Percentiles rank a stretch among this genome's conserved stretches.
phyloP scores from a whole-genome alignment of 2,329 filamentous ascomycete species.

The Blumeriella jaapii region DNA sequence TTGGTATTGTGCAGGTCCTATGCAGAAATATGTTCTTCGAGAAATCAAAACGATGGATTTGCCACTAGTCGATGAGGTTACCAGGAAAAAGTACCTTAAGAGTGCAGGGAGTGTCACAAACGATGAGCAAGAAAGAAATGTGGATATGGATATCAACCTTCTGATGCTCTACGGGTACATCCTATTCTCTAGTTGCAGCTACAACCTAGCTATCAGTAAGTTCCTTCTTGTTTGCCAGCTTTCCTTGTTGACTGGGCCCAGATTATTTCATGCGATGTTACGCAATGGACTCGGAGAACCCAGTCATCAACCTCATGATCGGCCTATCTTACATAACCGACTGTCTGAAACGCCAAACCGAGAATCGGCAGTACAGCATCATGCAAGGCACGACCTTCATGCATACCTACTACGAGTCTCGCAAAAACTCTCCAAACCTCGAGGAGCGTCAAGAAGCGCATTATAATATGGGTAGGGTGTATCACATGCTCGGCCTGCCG shows the following conservation, averaged over 20 bases:
- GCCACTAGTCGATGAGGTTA: conserved; percentile 41
- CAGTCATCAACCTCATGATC: conserved; percentile 69
- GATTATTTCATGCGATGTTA: conserved; percentile 75
- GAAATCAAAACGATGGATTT: conserved; percentile 87
- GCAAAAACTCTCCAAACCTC: conserved; percentile 30
- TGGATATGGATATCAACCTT: conserved; percentile 61
- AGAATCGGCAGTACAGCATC: conserved; percentile 81
- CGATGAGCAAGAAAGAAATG: conserved; percentile 24
- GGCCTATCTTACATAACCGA: conserved; percentile 81
- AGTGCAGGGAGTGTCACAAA: conserved; percentile 30
- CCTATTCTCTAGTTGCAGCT: conserved; percentile 71
- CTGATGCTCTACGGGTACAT: conserved; percentile 87
- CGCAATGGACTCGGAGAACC: conserved; percentile 63
- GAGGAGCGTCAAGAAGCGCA: conserved; percentile 60
- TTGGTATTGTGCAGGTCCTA: conserved; percentile 70
- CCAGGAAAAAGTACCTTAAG: conserved; percentile 32
- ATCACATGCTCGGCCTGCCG: conserved; percentile 62
- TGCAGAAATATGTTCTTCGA: conserved; percentile 82
- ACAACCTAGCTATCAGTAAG: conserved; percentile 67
- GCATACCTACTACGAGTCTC: conserved; percentile 56
- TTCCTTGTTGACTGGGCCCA: too few relatives aligned
- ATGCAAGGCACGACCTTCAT: conserved; percentile 78
- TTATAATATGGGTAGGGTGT: conserved; percentile 68
- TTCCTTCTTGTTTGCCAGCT: too few relatives aligned
- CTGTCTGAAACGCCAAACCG: conserved; percentile 76